A percentile compares a stretch with the other conserved stretches of the same genome.
Conservation (phyloP, 192 early-diverging fungal species). For the Funneliformis mosseae region DNA sequence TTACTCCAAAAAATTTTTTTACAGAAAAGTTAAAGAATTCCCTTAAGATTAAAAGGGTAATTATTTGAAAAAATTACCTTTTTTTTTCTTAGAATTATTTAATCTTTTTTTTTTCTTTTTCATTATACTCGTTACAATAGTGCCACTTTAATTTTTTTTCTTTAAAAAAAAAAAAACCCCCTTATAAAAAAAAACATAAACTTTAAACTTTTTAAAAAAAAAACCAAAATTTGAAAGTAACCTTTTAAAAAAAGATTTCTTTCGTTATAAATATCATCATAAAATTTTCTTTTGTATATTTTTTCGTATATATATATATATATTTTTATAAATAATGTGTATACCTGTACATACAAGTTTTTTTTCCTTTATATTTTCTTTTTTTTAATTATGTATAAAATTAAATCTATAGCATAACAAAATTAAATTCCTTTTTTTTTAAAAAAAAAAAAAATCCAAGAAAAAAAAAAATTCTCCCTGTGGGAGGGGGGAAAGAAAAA, state of each 20-base stretch:
- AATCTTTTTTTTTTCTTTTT: background rate
- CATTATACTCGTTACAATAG: background rate
- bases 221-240: too few species aligned
- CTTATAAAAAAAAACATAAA: too few species aligned
- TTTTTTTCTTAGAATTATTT: background rate
- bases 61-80: background rate
- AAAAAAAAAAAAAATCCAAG: background rate
- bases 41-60: background rate
- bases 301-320: background rate
- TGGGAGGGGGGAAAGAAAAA: conserved; percentile 22
- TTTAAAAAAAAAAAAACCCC: too few species aligned
- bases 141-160: background rate
- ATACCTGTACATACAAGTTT: background rate
- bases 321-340: too few species aligned
- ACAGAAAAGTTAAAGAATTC: background rate
- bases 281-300: background rate
- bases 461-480: conserved; percentile 11
- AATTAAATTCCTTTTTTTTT: background rate
- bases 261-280: background rate
- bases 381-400: background rate
- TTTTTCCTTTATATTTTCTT: background rate
- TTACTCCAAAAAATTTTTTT: background rate
- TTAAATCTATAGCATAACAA: background rate
- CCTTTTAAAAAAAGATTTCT: too few species aligned
- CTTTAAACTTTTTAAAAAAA: too few species aligned